Conservation (phyloP, 1,284 basidiomycete species). For the Ganoderma meredithae region DNA sequence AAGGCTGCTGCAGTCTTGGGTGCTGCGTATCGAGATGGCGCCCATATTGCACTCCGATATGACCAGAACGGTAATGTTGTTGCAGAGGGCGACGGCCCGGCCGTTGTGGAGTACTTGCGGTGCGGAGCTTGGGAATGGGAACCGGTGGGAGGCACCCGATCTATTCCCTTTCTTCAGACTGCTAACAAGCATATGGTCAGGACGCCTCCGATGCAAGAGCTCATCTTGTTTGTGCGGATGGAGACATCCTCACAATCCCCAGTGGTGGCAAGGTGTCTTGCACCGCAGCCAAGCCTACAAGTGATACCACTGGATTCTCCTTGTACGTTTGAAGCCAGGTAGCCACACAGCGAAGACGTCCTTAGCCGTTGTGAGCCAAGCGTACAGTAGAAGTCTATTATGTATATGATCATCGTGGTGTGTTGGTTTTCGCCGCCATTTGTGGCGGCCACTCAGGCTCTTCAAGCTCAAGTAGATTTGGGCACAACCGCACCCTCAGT, state of each 20-base stretch:
- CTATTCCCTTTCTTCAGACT: background rate
- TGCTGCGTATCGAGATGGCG: slow-evolving; percentile 77
- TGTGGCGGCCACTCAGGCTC: too few relatives aligned
- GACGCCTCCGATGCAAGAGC: slow-evolving; percentile 62
- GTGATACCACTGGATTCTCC: slow-evolving; percentile 49
- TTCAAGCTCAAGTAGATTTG: too few relatives aligned
- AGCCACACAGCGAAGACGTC: slow-evolving; percentile 1
- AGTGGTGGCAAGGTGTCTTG: slow-evolving; percentile 63
- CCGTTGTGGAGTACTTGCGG: slow-evolving; percentile 84
- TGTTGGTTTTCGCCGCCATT: background rate
- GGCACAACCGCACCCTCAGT: slow-evolving; percentile 9
- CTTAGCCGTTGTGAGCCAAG: background rate
- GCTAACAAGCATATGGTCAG: slow-evolving; percentile 42
- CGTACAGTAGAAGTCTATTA: background rate
- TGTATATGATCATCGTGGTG: background rate
- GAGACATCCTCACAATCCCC: slow-evolving; percentile 67
- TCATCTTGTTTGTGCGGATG: slow-evolving; percentile 78
- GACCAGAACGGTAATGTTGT: slow-evolving; percentile 51
- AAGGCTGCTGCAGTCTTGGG: slow-evolving; percentile 62
- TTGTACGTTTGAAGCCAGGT: slow-evolving; percentile 47
- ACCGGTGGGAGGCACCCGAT: slow-evolving; percentile 62
- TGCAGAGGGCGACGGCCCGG: slow-evolving; percentile 52
- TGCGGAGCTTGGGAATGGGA: slow-evolving; percentile 87
- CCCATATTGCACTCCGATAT: slow-evolving; percentile 73
- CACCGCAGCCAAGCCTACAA: slow-evolving; percentile 44